Conservation (phyloP, 2,329 filamentous ascomycete genomes). For the Neonectria hederae region DNA sequence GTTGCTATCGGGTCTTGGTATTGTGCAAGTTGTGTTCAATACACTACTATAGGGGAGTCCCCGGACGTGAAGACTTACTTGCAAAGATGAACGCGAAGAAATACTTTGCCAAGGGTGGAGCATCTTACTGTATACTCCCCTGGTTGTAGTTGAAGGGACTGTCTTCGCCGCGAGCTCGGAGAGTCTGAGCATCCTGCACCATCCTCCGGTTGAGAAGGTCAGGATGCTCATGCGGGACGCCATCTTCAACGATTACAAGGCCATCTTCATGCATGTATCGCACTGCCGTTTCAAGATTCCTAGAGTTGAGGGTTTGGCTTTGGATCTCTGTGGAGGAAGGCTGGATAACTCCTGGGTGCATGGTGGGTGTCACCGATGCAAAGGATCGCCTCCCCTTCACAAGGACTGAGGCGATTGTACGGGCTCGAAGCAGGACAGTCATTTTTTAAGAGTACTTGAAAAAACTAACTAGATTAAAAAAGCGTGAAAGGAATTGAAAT, state of each 20-base stretch:
- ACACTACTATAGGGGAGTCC: not conserved
- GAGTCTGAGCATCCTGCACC: slow-evolving; percentile 63
- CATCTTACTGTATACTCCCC: slow-evolving; percentile 70
- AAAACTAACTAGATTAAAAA: not conserved
- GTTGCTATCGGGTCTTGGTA: slow-evolving; percentile 61
- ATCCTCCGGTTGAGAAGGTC: slow-evolving; percentile 67
- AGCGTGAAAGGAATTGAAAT: not conserved
- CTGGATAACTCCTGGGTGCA: slow-evolving; percentile 34
- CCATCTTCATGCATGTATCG: slow-evolving; percentile 62
- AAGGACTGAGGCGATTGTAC: slow-evolving; percentile 11
- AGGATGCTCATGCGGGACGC: slow-evolving; percentile 59
- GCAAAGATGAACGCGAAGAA: slow-evolving; percentile 62
- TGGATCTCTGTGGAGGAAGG: slow-evolving; percentile 55
- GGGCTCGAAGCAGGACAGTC: slow-evolving; percentile 24
- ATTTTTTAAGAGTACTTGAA: not conserved
- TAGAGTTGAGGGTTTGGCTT: slow-evolving; percentile 50
- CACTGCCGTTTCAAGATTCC: slow-evolving; percentile 66
- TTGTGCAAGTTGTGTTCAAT: not conserved
- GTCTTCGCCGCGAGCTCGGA: slow-evolving; percentile 62
- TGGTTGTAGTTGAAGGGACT: slow-evolving; percentile 71
- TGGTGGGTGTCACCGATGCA: slow-evolving; percentile 12
- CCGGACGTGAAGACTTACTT: slow-evolving; percentile 52
- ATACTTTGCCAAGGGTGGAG: slow-evolving; percentile 59
- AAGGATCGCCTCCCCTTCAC: slow-evolving; percentile 19
- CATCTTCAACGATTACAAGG: slow-evolving; percentile 64